Conservation (phyloP, 2,329 filamentous ascomycete species). For the Hypoxylon sp. region DNA sequence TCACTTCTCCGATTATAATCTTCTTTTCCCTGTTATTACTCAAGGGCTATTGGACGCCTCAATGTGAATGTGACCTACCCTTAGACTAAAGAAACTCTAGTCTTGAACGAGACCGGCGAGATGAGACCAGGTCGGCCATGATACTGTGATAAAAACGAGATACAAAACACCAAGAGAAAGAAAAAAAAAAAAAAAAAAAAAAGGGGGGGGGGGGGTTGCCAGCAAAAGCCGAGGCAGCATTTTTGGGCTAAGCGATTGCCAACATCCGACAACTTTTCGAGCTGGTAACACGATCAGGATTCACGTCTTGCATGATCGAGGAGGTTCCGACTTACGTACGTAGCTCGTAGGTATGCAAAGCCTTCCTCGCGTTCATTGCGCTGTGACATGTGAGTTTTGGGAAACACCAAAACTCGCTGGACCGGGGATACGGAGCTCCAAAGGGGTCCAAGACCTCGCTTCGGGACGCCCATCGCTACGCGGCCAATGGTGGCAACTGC, state of each 20-base stretch:
- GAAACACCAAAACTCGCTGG: constrained; percentile 22
- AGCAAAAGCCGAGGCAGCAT: background rate
- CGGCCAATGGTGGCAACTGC: constrained; percentile 18
- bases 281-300: constrained; percentile 31
- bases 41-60: background rate
- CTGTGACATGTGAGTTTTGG: constrained; percentile 15
- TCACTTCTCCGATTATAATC: background rate
- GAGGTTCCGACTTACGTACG: constrained; percentile 17
- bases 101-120: background rate
- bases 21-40: background rate
- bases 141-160: background rate
- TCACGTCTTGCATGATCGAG: constrained; percentile 21
- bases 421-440: constrained; percentile 22
- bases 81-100: background rate
- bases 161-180: background rate
- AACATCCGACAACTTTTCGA: constrained; percentile 3
- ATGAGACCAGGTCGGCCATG: background rate
- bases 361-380: constrained; percentile 26
- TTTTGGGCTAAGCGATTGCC: constrained; percentile 5
- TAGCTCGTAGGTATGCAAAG: no score
- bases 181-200: background rate
- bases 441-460: constrained; percentile 6
- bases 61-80: background rate
- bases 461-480: constrained; percentile 18
- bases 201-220: background rate